phyloP scores from a whole-genome alignment of 371 early-diverging fungal genomes.

The Lichtheimia ornata region DNA sequence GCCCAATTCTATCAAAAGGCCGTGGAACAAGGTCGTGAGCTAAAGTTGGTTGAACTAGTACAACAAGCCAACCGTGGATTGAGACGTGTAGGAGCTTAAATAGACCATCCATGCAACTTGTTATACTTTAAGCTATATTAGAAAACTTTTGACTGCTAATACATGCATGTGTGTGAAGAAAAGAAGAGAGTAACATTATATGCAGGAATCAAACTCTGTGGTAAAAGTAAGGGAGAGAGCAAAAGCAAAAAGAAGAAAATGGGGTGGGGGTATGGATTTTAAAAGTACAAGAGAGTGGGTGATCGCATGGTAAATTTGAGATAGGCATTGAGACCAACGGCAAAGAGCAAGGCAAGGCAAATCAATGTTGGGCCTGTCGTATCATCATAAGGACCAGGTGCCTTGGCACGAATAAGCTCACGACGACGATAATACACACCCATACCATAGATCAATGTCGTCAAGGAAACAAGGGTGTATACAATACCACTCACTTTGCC shows the following conservation, averaged over 20 bases:
- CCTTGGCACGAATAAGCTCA: constrained; percentile 66
- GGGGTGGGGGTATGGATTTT: too few relatives aligned
- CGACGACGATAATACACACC: constrained; percentile 95
- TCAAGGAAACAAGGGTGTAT: constrained; percentile 81
- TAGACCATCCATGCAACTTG: too few relatives aligned
- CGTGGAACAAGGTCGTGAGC: constrained; percentile 30
- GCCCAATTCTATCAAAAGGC: constrained; percentile 33
- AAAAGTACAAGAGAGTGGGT: neutral
- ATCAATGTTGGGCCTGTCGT: constrained; percentile 84
- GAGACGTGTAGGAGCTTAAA: constrained; percentile 21
- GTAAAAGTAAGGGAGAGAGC: too few relatives aligned
- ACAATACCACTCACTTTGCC: constrained; percentile 76
- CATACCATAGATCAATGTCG: constrained; percentile 89
- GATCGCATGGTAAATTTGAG: constrained; percentile 66
- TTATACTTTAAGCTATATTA: too few relatives aligned
- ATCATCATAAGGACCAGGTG: constrained; percentile 83
- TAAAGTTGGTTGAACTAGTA: constrained; percentile 28
- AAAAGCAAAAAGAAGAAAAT: too few relatives aligned
- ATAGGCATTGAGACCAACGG: constrained; percentile 87
- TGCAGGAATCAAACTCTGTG: too few relatives aligned
- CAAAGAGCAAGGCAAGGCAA: constrained; percentile 83
- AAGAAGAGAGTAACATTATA: too few relatives aligned
- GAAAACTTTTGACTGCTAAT: too few relatives aligned
- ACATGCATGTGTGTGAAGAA: too few relatives aligned
- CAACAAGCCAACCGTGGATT: constrained; percentile 40